These are phyloP conservation scores for Margaritispora aquatica DNA, from an alignment of 495 filamentous ascomycete genomes.

Conservation along the genomic window DNA sequence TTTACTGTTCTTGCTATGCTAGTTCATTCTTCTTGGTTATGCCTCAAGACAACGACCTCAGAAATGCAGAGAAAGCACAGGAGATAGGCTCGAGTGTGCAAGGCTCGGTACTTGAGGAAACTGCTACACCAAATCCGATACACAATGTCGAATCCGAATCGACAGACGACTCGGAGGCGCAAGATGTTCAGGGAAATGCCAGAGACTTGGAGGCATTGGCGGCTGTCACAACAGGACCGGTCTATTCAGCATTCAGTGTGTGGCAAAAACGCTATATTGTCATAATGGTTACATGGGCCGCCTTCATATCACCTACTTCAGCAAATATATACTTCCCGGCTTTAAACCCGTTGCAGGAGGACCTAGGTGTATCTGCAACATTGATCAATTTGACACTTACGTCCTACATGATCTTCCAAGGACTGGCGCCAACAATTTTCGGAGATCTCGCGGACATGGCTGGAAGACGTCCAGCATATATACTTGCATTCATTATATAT, in stretches of 20 bases:
- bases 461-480: slow-evolving; percentile 54
- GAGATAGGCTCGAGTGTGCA: slow-evolving; percentile 13
- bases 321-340: slow-evolving; percentile 80
- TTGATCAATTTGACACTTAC: slow-evolving; percentile 65
- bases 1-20: neutral
- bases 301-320: slow-evolving; percentile 67
- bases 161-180: neutral
- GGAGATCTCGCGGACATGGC: slow-evolving; percentile 54
- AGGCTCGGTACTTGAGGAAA: slow-evolving; percentile 7
- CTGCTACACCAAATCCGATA: neutral
- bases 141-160: neutral
- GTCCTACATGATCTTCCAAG: slow-evolving; percentile 59
- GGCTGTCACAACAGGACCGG: slow-evolving; percentile 15
- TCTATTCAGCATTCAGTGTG: slow-evolving; percentile 20
- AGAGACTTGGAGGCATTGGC: slow-evolving; percentile 19
- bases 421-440: slow-evolving; percentile 50
- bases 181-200: slow-evolving; percentile 8
- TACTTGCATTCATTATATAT: slow-evolving; percentile 53
- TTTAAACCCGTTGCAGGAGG: slow-evolving; percentile 47
- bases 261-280: slow-evolving; percentile 35
- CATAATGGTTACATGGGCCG: slow-evolving; percentile 53
- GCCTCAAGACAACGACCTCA: slow-evolving; percentile 11
- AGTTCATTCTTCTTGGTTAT: slow-evolving; percentile 6
- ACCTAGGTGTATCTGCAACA: slow-evolving; percentile 49
- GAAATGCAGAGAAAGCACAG: slow-evolving; percentile 13